Evolutionary conservation across 352 stramenopile species (phyloP).

Genomic region (Phytophthora crassamura): DNA sequence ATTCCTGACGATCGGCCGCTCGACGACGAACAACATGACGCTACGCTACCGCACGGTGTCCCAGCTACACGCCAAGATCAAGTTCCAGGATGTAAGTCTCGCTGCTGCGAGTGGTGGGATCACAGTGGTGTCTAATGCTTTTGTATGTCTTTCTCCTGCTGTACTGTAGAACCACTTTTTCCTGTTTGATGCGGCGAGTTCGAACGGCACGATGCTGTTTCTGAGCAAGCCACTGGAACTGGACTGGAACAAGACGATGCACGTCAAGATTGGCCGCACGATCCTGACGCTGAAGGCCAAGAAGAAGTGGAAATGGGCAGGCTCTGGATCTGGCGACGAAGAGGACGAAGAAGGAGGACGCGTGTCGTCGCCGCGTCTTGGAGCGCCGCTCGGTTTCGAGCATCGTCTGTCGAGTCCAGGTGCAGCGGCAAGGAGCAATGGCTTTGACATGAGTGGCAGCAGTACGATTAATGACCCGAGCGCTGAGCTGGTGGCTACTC

Average conservation of each 20-base stretch:
- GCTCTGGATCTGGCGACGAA: conserved; percentile 41
- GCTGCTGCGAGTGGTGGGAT: not conserved
- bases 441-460: conserved; percentile 43
- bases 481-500: conserved; percentile 45
- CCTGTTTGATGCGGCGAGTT: conserved; percentile 75
- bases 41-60: conserved; percentile 87
- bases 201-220: conserved; percentile 90
- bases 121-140: not conserved
- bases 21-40: conserved; percentile 88
- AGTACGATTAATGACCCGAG: conserved; percentile 51
- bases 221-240: conserved; percentile 79
- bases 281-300: conserved; percentile 87
- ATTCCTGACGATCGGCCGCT: conserved; percentile 80
- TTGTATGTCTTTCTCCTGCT: conserved; percentile 3
- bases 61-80: conserved; percentile 84
- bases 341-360: conserved; percentile 40
- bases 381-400: conserved; percentile 20
- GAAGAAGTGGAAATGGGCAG: conserved; percentile 84
- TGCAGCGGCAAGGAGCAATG: conserved; percentile 32
- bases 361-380: conserved; percentile 35
- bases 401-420: conserved; percentile 29
- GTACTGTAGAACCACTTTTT: conserved; percentile 72
- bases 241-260: conserved; percentile 84
- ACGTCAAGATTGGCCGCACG: conserved; percentile 87
- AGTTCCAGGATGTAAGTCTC: conserved; percentile 77